Conservation (phyloP, 2,329 filamentous ascomycete species). For the Fusarium fracticaudum region DNA sequence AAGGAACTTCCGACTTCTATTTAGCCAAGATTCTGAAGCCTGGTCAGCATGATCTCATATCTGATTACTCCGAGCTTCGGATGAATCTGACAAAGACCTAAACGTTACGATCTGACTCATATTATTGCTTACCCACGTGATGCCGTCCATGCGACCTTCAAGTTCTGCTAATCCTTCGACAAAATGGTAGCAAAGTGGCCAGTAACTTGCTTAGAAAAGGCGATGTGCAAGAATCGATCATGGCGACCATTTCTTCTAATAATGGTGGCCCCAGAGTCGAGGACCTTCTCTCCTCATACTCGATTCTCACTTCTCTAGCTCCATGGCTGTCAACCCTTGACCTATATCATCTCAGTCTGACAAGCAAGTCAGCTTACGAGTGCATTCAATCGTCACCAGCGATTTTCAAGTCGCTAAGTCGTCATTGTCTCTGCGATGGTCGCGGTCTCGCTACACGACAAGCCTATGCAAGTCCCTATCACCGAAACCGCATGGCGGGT, state of each 20-base stretch:
- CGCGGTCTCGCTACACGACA: slow-evolving; percentile 19
- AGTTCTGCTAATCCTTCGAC: accelerated
- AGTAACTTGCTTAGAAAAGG: too few species aligned
- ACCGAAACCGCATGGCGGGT: not conserved
- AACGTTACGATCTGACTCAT: not conserved
- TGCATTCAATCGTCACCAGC: not conserved
- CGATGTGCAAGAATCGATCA: not conserved
- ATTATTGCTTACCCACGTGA: slow-evolving; percentile 1
- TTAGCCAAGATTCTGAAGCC: too few species aligned
- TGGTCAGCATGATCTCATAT: not conserved
- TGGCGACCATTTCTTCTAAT: not conserved
- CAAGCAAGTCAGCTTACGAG: not conserved
- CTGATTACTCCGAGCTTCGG: too few species aligned
- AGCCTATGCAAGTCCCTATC: not conserved
- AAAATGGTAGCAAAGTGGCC: accelerated
- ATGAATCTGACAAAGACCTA: not conserved
- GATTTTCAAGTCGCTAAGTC: slow-evolving; percentile 8
- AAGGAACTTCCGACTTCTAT: accelerated
- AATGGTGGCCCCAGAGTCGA: not conserved
- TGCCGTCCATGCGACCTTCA: not conserved
- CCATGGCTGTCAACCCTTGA: slow-evolving; percentile 31
- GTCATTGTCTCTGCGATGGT: slow-evolving; percentile 24
- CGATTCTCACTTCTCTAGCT: slow-evolving; percentile 18
- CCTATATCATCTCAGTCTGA: slow-evolving; percentile 17
- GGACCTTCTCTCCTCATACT: slow-evolving; percentile 23